Evolutionary conservation across 495 filamentous ascomycete species (phyloP), one percentile per base, ranked within the genome.

Genomic region (Penicillium canariense): DNA sequence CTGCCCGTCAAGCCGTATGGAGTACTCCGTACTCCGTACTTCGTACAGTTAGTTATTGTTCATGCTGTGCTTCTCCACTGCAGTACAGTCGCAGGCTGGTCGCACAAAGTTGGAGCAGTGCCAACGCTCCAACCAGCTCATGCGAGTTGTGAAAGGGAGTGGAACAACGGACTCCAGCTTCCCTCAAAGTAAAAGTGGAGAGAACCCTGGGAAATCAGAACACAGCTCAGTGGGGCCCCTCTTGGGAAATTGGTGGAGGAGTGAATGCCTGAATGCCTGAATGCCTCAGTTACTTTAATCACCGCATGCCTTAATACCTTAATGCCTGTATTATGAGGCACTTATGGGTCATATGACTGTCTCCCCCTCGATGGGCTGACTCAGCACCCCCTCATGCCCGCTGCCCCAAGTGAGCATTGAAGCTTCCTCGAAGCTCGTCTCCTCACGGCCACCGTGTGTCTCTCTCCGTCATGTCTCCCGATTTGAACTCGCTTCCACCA

Each of bases 401-500:
- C 50, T 46, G 36, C 23, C 36, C 28, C 18, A 30, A 48, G 44
- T 23, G 31, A 51, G 25, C 39, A 45, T 36, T 15, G 20, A n/a
- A 54, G 57, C 57, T 55, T 48, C 31, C 28, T 30, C 18, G 31
- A 48, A 56, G 56, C 54, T 57, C 17, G n/a, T n/a, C 17, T 10
- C 18, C 12, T 26, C 36, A 49, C 17, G 36, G 47, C 14, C 42
- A 43, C 36, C 22, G 2, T 15, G 14, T 12, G 12, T 15, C 12
- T 17, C 36, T n/a, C 34, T 25, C 7, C 18, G 3, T 44, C 48
- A 86, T 87, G 83, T 75, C 79, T 50, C 88, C 87, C 28, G 87
- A 91, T 72, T 73, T 91, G 55, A 91, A 92, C 66, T 89, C 87
- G 30, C 80, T 91, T 30, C 85, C 87, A 46, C 78, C 83, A 12